Evolutionary conservation across 2,329 filamentous ascomycete genomes (phyloP).

Genomic region (Xylaria sp.): DNA sequence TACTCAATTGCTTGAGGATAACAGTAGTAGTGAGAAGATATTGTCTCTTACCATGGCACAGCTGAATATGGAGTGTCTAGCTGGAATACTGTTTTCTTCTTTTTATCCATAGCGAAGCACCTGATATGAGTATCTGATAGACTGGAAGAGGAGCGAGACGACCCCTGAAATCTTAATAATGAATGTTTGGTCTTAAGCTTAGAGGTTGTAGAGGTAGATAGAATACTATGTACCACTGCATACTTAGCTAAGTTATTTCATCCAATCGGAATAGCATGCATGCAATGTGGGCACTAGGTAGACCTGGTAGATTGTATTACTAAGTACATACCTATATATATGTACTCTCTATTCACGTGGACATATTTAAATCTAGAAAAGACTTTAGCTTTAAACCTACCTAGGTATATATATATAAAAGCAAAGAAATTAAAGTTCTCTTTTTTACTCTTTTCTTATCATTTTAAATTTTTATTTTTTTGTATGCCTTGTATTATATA

Average conservation of each 20-base stretch:
- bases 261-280: constrained; percentile 23
- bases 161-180: background rate
- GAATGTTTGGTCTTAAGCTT: background rate
- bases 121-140: background rate
- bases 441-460: too few relatives aligned
- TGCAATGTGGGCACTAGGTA: constrained; percentile 2
- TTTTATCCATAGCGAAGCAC: constrained; percentile 55
- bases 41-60: constrained; percentile 64
- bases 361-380: too few relatives aligned
- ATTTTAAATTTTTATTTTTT: too few relatives aligned
- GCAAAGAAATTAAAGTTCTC: too few relatives aligned
- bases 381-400: too few relatives aligned
- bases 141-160: background rate
- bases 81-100: constrained; percentile 71
- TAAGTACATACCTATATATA: too few relatives aligned
- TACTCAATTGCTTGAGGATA: background rate
- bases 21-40: background rate
- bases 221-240: background rate
- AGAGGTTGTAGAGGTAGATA: background rate
- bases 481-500: too few relatives aligned
- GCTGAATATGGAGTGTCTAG: constrained; percentile 73
- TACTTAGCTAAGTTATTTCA: constrained; percentile 7
- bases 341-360: too few relatives aligned
- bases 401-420: too few relatives aligned
- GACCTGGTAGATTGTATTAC: too few relatives aligned